phyloP scores from a whole-genome alignment of 108 stramenopile genomes.

The Nitzschia inconspicua region DNA sequence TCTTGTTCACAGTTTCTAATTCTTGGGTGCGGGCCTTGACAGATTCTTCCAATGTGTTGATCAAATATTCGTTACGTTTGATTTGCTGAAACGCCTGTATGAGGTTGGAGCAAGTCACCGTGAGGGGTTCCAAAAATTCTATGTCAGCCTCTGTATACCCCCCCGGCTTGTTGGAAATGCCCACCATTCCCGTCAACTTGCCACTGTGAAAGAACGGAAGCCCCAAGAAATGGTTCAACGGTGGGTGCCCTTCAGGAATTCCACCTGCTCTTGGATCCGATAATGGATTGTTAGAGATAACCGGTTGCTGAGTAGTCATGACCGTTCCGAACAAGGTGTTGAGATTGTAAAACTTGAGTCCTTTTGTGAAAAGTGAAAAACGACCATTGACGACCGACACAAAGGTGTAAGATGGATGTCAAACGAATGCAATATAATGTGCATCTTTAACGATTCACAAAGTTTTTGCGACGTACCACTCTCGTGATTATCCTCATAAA shows the following conservation, averaged over 20 bases:
- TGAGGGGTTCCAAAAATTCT: conserved; percentile 28
- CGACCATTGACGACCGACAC: not conserved
- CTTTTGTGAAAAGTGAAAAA: not conserved
- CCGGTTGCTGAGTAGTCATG: conserved; percentile 10
- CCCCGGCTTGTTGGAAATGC: conserved; percentile 29
- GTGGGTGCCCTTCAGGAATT: conserved; percentile 24
- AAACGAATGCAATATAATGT: not conserved
- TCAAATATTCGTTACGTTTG: conserved; percentile 10
- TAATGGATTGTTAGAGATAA: conserved; percentile 12
- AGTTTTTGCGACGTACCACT: not conserved
- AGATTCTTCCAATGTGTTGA: conserved; percentile 19
- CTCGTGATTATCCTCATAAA: conserved; percentile 17
- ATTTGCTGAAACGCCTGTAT: conserved; percentile 21
- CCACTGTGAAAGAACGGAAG: conserved; percentile 25
- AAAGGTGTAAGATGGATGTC: not conserved
- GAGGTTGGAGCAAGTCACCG: conserved; percentile 28
- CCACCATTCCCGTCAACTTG: conserved; percentile 25
- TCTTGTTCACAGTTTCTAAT: conserved; percentile 17
- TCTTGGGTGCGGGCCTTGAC: conserved; percentile 29
- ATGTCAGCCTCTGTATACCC: conserved; percentile 19
- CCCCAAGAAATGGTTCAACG: conserved; percentile 24
- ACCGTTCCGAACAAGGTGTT: conserved; percentile 23
- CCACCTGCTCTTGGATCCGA: conserved; percentile 1
- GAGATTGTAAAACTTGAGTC: conserved; percentile 20
- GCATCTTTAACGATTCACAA: not conserved